phyloP scores from a whole-genome alignment of 2,329 filamentous ascomycete genomes.

The Exophiala dermatitidis region DNA sequence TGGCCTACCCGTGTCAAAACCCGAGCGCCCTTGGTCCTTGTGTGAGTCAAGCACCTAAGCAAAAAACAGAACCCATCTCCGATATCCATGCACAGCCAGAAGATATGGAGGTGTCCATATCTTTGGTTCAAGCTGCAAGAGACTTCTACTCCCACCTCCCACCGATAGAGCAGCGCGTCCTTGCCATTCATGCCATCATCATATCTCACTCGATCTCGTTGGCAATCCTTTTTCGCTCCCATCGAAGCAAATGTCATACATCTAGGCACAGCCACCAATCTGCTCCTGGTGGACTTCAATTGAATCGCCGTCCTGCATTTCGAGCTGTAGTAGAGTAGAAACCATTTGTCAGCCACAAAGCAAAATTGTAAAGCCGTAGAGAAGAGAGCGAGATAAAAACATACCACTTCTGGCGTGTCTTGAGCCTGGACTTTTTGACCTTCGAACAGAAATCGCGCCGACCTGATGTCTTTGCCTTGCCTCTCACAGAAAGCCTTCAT shows the following conservation, averaged over 20 bases:
- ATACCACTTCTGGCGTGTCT: slow-evolving; percentile 86
- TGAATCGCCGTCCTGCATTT: slow-evolving; percentile 93
- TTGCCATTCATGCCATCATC: background rate
- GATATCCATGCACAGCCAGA: too few relatives aligned
- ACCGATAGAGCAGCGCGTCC: background rate
- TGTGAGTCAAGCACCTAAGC: too few relatives aligned
- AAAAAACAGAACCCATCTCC: too few relatives aligned
- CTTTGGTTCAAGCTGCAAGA: too few relatives aligned
- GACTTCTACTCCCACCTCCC: too few relatives aligned
- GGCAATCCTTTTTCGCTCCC: background rate
- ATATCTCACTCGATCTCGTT: background rate
- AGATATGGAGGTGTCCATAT: too few relatives aligned
- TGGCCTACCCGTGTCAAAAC: too few relatives aligned
- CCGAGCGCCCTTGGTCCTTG: too few relatives aligned
- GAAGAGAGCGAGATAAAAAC: slow-evolving; percentile 34
- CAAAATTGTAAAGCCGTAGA: background rate
- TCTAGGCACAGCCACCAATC: slow-evolving; percentile 59
- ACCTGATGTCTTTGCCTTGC: slow-evolving; percentile 76
- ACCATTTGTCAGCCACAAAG: background rate
- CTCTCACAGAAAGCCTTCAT: slow-evolving; percentile 98
- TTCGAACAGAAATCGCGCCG: slow-evolving; percentile 92
- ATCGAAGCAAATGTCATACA: background rate
- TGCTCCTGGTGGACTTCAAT: slow-evolving; percentile 98
- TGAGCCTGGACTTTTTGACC: slow-evolving; percentile 83
- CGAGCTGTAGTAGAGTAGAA: slow-evolving; percentile 54